These are phyloP conservation scores for Alternaria consortialis DNA, from an alignment of 2,329 filamentous ascomycete genomes.

Conservation along the genomic window DNA sequence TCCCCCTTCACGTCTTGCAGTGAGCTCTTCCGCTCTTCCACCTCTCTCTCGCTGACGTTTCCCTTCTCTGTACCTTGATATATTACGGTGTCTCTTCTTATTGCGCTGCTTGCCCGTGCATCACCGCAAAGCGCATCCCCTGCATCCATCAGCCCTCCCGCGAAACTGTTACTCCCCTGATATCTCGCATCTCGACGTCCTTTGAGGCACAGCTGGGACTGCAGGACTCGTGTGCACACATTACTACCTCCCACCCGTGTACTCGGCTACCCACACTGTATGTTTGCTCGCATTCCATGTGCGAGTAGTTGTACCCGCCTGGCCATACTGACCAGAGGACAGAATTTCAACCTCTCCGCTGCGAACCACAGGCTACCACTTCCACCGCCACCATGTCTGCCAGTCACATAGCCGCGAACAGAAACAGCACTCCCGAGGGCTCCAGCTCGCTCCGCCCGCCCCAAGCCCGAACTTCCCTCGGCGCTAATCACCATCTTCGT, in stretches of 20 bases:
- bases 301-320: background rate
- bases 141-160: conserved; percentile 27
- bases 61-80: conserved; percentile 34
- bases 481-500: conserved; percentile 83
- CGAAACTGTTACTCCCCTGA: conserved; percentile 25
- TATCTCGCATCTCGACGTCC: conserved; percentile 32
- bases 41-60: conserved; percentile 20
- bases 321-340: conserved; percentile 6
- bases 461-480: conserved; percentile 76
- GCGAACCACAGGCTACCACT: background rate
- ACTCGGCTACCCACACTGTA: conserved; percentile 17
- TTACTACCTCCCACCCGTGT: conserved; percentile 8
- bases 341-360: conserved; percentile 15
- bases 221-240: conserved; percentile 34
- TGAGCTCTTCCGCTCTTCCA: conserved; percentile 18
- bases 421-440: conserved; percentile 96
- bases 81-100: conserved; percentile 35
- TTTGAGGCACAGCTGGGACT: conserved; percentile 46
- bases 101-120: conserved; percentile 21
- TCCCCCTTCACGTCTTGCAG: conserved; percentile 19
- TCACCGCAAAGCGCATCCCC: conserved; percentile 19
- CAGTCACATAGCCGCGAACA: conserved; percentile 69
- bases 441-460: conserved; percentile 85
- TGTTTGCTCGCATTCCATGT: background rate
- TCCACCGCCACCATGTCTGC: conserved; percentile 53